phyloP scores from a whole-genome alignment of 1,284 basidiomycete genomes.

The Cutaneotrichosporon sp. region DNA sequence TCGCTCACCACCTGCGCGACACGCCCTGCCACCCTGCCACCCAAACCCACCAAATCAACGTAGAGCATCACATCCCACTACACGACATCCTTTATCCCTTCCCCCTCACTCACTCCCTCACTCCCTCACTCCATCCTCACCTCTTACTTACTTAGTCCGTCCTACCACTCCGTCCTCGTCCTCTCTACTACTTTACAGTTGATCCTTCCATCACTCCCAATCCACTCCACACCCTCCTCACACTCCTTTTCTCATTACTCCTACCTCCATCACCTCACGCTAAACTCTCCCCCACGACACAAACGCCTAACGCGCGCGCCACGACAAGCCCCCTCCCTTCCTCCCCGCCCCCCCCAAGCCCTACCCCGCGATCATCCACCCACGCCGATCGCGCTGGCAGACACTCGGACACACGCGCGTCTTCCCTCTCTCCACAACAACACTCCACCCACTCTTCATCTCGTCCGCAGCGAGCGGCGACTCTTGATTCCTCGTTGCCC shows the following conservation, averaged over 20 bases:
- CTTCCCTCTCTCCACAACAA: neutral
- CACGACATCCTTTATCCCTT: too few species aligned
- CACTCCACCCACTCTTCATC: neutral
- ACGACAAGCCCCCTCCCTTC: neutral
- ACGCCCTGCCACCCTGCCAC: too few species aligned
- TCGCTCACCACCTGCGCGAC: too few species aligned
- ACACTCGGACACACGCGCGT: neutral
- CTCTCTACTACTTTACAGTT: neutral
- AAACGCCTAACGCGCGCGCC: neutral
- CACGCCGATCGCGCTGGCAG: neutral
- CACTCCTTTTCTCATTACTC: neutral
- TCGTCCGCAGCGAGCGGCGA: neutral
- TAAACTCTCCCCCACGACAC: too few species aligned
- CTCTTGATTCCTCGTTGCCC: slow-evolving; percentile 1
- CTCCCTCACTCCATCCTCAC: neutral
- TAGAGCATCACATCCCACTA: neutral
- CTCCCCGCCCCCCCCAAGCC: too few species aligned
- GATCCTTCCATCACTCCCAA: neutral
- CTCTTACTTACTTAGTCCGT: neutral
- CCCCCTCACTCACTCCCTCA: neutral
- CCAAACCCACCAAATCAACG: neutral
- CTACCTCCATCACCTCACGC: too few species aligned
- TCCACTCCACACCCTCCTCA: neutral
- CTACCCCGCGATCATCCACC: neutral
- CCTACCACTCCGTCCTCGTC: neutral